Percentiles rank a stretch among this genome's conserved stretches.
These are phyloP conservation scores for Ascochyta rabiei DNA, from an alignment of 2,329 filamentous ascomycete genomes.

Conservation along the genomic window DNA sequence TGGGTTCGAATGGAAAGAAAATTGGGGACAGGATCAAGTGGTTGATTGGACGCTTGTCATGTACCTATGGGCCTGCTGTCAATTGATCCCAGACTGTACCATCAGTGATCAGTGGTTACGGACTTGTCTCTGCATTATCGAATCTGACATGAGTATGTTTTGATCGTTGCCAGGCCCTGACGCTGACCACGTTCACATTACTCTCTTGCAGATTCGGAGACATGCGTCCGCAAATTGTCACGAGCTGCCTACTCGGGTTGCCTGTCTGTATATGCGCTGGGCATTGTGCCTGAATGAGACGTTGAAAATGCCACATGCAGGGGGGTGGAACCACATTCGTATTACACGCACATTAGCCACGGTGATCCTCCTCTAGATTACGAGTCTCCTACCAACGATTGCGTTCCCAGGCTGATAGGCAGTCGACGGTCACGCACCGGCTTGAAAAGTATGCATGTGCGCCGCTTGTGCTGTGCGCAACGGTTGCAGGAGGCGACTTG, in stretches of 20 bases:
- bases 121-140: conserved; percentile 1
- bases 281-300: conserved; percentile 6
- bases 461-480: conserved; percentile 1
- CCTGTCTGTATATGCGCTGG: background rate
- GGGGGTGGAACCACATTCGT: background rate
- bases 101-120: background rate
- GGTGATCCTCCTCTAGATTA: background rate
- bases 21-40: background rate
- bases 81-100: too few relatives aligned
- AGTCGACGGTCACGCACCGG: background rate
- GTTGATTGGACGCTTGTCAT: background rate
- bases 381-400: background rate
- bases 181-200: background rate
- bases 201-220: background rate
- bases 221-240: background rate
- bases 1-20: background rate
- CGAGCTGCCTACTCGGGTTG: background rate
- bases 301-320: conserved; percentile 7
- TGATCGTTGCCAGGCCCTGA: background rate
- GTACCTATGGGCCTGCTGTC: too few relatives aligned
- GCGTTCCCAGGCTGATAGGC: background rate
- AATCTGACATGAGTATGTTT: conserved; percentile 10
- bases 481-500: conserved; percentile 2
- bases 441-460: background rate
- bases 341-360: background rate